Conservation (phyloP, 257 asterid genomes). For the Solanum bulbocastanum region DNA sequence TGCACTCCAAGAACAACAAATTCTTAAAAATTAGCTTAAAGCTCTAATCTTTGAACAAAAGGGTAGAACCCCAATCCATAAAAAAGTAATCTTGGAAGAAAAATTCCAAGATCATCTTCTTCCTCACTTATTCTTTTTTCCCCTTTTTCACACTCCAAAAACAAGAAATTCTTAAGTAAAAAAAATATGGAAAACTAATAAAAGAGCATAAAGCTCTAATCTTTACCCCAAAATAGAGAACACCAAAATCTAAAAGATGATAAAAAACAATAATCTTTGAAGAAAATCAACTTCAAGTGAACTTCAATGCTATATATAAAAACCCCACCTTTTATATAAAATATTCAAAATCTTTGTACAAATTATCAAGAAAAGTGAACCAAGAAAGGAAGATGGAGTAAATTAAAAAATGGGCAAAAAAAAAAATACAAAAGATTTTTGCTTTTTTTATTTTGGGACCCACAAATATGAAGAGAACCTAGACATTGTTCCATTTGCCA, state of each 20-base stretch:
- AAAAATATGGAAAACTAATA: not conserved
- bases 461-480: constrained; percentile 11
- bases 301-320: not conserved
- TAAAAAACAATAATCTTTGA: not conserved
- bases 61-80: not conserved
- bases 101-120: not conserved
- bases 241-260: not conserved
- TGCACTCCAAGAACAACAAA: not conserved
- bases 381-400: not conserved
- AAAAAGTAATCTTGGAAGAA: not conserved
- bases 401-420: not conserved
- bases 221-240: not conserved
- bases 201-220: not conserved
- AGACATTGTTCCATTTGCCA: not conserved
- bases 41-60: not conserved
- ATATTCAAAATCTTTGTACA: not conserved
- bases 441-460: not conserved
- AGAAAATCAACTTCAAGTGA: not conserved
- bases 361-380: not conserved
- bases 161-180: not conserved
- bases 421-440: not conserved
- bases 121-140: not conserved
- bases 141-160: not conserved
- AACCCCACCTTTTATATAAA: not conserved
- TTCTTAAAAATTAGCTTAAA: not conserved